Percentiles rank a stretch among this genome's conserved stretches.
These are phyloP conservation scores for Coemansia sp. DNA, from an alignment of 192 early-diverging fungal species.

Conservation along the genomic window DNA sequence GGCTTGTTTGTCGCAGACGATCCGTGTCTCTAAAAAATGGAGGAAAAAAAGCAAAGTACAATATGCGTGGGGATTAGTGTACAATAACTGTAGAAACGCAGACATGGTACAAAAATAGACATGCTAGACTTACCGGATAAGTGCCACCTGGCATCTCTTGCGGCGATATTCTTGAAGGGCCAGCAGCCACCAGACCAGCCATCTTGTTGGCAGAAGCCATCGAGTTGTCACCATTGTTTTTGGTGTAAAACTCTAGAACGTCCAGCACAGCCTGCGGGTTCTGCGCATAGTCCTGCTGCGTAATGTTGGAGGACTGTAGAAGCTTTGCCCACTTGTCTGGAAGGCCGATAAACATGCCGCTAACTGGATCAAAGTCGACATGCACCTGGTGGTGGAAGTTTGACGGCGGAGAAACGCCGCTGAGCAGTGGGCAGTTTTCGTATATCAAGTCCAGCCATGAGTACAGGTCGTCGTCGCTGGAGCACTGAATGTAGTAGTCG, in stretches of 20 bases:
- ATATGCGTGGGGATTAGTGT: neutral
- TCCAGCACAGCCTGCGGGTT: constrained; percentile 98
- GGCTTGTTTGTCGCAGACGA: constrained; percentile 35
- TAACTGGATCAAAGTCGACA: constrained; percentile 60
- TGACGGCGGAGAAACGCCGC: constrained; percentile 56
- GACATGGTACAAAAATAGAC: neutral
- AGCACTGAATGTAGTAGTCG: constrained; percentile 89
- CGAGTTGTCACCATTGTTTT: constrained; percentile 60
- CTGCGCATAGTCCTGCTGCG: constrained; percentile 95
- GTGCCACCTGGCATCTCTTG: constrained; percentile 11
- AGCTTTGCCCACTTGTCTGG: constrained; percentile 95
- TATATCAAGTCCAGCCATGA: constrained; percentile 99
- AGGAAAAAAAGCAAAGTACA: neutral
- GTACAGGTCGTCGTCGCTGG: constrained; percentile 96
- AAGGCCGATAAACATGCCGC: constrained; percentile 70
- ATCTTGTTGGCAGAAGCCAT: constrained; percentile 54
- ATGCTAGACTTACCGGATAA: constrained; percentile 5
- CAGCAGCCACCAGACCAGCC: constrained; percentile 54
- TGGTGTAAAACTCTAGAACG: constrained; percentile 97
- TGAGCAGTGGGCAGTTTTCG: constrained; percentile 58
- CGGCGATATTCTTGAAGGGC: constrained; percentile 23
- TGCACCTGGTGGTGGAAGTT: constrained; percentile 62
- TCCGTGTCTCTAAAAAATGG: constrained; percentile 7
- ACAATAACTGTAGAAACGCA: neutral
- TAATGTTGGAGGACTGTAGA: constrained; percentile 90